Base-by-base conservation (phyloP, 495 filamentous ascomycete genomes). In the Hypoxylon trugodes region DNA sequence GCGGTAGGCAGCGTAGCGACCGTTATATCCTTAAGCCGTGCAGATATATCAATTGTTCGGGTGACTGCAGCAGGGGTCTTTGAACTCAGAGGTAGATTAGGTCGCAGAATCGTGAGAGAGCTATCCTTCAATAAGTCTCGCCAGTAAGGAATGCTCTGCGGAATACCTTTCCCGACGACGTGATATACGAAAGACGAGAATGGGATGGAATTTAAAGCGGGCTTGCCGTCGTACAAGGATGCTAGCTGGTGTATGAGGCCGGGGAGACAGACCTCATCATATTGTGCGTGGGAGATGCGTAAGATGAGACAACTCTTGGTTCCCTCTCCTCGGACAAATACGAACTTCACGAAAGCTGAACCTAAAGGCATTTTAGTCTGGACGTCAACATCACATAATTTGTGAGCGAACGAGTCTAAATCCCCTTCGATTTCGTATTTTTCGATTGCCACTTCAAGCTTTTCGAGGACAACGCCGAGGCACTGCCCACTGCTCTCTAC, bases 211-310 rank as follows among this genome's bases (percentile, higher is more conserved):
- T 75, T 64, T 0, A 52, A 22, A 0, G 67, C 50, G 0, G 62
- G 46, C 6, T 15, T 36, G 30, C 65, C 74, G 7, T 73, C 46
- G 46, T 79, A 80, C 0, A 81, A 46, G 2, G 64, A 57, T 1
- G 73, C 69, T 5, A 81, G 71, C 55, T 81, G 73, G 28, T 35
- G 80, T 48, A 90, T 79, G 13, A 91, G 82, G 26, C 78, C 78
- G 0, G 88, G 82, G 4, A 92, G 78, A 65, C 83, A 90, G 1
- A 90, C 81, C 30, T 87, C 89, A 62, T 91, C 89, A 65, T 89
- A 92, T 52, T 91, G 89, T 0, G 89, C 87, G 69, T 92, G 89
- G 0, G 87, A 90, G 4, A 91, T 79, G 3, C 87, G 80, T 45
- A 92, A 77, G 51, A 84, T 72, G 37, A 92, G 86, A n/a, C 81